Conservation (phyloP, 768 basidiomycete species). For the Podaxis sp. region DNA sequence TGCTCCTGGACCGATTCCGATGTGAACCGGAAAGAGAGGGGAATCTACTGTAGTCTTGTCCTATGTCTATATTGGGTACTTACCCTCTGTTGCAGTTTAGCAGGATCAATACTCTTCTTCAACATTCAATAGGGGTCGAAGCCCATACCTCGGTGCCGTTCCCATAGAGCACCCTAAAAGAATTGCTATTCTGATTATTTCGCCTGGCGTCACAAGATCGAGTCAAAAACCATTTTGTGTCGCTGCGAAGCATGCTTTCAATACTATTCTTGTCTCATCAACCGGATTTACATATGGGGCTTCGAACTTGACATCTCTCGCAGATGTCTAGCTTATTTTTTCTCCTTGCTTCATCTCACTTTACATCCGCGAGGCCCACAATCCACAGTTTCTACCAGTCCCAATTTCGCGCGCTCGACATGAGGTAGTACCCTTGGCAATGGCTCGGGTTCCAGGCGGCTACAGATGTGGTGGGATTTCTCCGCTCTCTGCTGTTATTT, state of each 20-base stretch:
- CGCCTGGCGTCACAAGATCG: neutral
- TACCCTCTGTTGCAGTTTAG: neutral
- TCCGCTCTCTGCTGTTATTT: neutral
- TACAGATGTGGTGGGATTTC: neutral
- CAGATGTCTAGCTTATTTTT: too few species aligned
- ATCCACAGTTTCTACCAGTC: too few species aligned
- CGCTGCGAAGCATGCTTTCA: neutral
- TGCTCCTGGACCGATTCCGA: conserved; percentile 5
- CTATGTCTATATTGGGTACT: neutral
- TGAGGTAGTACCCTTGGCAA: neutral
- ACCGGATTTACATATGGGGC: too few species aligned
- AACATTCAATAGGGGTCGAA: neutral
- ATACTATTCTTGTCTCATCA: too few species aligned
- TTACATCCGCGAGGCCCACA: too few species aligned
- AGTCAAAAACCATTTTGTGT: neutral
- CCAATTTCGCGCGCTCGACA: neutral
- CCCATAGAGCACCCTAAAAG: neutral
- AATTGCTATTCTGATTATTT: neutral
- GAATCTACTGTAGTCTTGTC: neutral
- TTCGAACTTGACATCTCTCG: too few species aligned
- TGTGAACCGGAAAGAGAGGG: neutral
- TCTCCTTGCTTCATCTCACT: too few species aligned
- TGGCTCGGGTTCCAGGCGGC: neutral
- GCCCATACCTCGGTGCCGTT: neutral
- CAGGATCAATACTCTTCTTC: neutral